A percentile compares a stretch with the other conserved stretches of the same genome.
Conservation (phyloP, 495 filamentous ascomycete species). For the Thermochaetoides thermophila region DNA sequence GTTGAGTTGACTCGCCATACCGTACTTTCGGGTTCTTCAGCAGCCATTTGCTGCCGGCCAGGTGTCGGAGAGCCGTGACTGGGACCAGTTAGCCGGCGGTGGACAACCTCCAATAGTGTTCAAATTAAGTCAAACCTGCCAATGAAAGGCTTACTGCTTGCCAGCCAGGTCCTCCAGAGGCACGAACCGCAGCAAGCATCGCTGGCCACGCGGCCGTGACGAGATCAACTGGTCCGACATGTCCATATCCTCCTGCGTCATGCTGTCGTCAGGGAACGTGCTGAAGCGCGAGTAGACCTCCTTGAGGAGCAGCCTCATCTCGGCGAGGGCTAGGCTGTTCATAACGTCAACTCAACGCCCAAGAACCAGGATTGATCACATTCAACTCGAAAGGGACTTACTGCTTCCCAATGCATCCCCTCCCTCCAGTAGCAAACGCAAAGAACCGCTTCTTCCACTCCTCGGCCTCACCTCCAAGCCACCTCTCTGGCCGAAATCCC, state of each 20-base stretch:
- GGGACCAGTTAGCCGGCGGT: too few species aligned
- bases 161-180: constrained; percentile 5
- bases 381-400: too few species aligned
- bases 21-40: too few species aligned
- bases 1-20: too few species aligned
- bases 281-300: constrained; percentile 43
- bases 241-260: constrained; percentile 36
- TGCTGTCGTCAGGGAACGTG: constrained; percentile 36
- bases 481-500: constrained; percentile 46
- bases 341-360: constrained; percentile 2
- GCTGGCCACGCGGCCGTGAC: constrained; percentile 39
- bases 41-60: too few species aligned
- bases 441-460: constrained; percentile 35
- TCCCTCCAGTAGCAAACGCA: constrained; percentile 38
- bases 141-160: not conserved
- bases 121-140: not conserved
- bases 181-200: constrained; percentile 31
- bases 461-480: constrained; percentile 39
- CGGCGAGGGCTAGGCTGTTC: constrained; percentile 43
- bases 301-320: constrained; percentile 47
- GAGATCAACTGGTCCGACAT: constrained; percentile 50
- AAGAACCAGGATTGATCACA: not conserved
- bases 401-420: constrained; percentile 45
- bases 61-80: too few species aligned
- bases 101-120: too few species aligned